These are phyloP conservation scores for Glaciozyma martinii DNA, from an alignment of 768 basidiomycete species.

Conservation along the genomic window DNA sequence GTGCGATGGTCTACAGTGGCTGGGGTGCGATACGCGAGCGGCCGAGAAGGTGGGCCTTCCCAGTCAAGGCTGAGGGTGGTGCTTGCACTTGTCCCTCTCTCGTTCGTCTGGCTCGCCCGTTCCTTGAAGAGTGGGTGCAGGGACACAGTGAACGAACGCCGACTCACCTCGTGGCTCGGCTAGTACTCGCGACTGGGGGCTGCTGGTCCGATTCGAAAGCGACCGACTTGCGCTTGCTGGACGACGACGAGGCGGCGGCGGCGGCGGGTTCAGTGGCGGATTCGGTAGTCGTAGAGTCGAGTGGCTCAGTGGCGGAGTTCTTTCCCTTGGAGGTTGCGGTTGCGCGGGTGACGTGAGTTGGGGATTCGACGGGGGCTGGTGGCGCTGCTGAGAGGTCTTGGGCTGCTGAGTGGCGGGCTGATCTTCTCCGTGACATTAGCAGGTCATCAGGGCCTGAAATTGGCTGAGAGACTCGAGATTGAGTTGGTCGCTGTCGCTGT, in stretches of 20 bases:
- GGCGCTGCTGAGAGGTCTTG: neutral
- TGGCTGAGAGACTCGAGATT: neutral
- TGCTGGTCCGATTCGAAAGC: neutral
- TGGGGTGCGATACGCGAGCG: neutral
- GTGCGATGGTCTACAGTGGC: neutral
- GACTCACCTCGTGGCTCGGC: neutral
- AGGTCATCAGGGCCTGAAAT: neutral
- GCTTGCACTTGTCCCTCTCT: neutral
- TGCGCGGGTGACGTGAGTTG: neutral
- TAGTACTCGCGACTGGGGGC: neutral
- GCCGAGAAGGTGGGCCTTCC: neutral
- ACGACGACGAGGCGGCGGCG: neutral
- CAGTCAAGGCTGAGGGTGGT: neutral
- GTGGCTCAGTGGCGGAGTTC: neutral
- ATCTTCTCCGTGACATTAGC: neutral
- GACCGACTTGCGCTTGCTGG: slow-evolving; percentile 3
- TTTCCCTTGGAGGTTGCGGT: neutral
- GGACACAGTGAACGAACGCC: neutral
- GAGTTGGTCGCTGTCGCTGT: too few relatives aligned
- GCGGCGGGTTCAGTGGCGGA: neutral
- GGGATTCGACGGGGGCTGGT: neutral
- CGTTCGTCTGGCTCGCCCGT: neutral
- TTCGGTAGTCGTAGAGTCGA: neutral
- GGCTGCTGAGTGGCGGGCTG: neutral
- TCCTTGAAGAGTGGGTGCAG: neutral